Evolutionary conservation across 768 basidiomycete genomes (phyloP).

Genomic region (Royoungia palumana): DNA sequence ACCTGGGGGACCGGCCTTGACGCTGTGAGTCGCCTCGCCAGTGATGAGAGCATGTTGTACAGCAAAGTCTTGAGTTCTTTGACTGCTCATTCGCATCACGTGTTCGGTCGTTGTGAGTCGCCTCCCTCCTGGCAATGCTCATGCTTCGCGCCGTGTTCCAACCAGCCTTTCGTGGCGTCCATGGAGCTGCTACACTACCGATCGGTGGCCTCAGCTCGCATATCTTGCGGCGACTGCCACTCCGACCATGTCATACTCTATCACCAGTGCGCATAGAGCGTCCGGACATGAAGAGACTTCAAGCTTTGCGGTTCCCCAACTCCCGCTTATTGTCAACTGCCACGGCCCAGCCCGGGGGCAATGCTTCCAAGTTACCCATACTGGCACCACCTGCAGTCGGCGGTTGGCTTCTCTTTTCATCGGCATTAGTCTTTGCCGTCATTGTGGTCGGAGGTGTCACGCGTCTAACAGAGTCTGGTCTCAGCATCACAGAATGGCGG

Average conservation of each 20-base stretch:
- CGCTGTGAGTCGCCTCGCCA: conserved; percentile 34
- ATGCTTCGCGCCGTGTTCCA: conserved; percentile 19
- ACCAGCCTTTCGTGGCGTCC: conserved; percentile 12
- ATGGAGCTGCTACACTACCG: conserved; percentile 1
- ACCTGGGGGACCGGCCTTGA: conserved; percentile 15
- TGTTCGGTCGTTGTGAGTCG: conserved; percentile 2
- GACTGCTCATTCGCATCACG: conserved; percentile 11
- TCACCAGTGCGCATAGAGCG: conserved; percentile 5
- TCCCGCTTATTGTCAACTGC: conserved; percentile 42
- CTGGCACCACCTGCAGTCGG: conserved; percentile 70
- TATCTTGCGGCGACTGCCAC: conserved; percentile 1
- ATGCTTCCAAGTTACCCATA: conserved; percentile 42
- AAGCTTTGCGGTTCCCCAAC: conserved; percentile 20
- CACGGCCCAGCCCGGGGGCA: conserved; percentile 12
- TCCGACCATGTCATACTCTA: conserved; percentile 3
- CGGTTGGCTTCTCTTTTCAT: conserved; percentile 82
- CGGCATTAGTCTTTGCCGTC: conserved; percentile 84
- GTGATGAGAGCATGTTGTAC: conserved; percentile 17
- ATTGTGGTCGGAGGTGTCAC: conserved; percentile 96
- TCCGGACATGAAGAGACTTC: neutral
- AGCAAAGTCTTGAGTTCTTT: neutral
- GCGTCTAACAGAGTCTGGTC: conserved; percentile 92
- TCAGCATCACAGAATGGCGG: conserved; percentile 98
- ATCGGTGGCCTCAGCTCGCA: conserved; percentile 8
- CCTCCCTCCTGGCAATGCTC: conserved; percentile 17